A percentile compares a stretch with the other conserved stretches of the same genome.
Conservation (phyloP, 1,284 basidiomycete genomes). For the Tremellales sp. region DNA sequence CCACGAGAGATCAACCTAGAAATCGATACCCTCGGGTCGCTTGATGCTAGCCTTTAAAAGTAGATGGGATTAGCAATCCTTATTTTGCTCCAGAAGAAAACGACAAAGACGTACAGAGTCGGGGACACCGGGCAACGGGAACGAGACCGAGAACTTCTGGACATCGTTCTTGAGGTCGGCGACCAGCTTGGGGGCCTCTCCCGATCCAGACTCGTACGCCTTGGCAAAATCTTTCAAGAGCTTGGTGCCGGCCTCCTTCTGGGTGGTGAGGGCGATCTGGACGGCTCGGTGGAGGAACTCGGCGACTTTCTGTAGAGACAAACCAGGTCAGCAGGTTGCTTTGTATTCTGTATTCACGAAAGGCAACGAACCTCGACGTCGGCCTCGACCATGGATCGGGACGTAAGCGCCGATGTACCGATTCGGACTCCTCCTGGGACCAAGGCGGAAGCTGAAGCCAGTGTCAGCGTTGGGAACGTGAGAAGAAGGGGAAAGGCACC, state of each 20-base stretch:
- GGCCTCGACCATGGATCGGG: conserved; percentile 84
- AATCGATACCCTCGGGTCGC: conserved; percentile 19
- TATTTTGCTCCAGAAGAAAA: too few species aligned
- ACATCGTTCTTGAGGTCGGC: conserved; percentile 56
- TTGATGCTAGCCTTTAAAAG: conserved; percentile 26
- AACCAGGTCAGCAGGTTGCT: not conserved
- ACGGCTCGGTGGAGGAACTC: conserved; percentile 89
- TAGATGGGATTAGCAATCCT: too few species aligned
- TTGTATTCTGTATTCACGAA: not conserved
- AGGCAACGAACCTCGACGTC: conserved; percentile 58
- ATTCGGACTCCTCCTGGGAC: conserved; percentile 97
- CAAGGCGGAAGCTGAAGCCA: conserved; percentile 68
- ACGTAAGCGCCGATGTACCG: conserved; percentile 90
- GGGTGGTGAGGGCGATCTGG: conserved; percentile 77
- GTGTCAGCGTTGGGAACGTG: not conserved
- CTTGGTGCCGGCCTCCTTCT: conserved; percentile 93
- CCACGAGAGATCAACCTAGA: conserved; percentile 12
- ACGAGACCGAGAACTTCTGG: conserved; percentile 69
- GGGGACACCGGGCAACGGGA: conserved; percentile 85
- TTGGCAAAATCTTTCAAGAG: conserved; percentile 93
- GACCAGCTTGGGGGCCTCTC: conserved; percentile 60
- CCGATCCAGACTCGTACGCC: conserved; percentile 67
- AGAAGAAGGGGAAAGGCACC: conserved; percentile 5
- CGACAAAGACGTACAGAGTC: conserved; percentile 56
- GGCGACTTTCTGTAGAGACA: conserved; percentile 61